Evolutionary conservation across 495 filamentous ascomycete genomes (phyloP).

Genomic region (Cryomyces minteri): DNA sequence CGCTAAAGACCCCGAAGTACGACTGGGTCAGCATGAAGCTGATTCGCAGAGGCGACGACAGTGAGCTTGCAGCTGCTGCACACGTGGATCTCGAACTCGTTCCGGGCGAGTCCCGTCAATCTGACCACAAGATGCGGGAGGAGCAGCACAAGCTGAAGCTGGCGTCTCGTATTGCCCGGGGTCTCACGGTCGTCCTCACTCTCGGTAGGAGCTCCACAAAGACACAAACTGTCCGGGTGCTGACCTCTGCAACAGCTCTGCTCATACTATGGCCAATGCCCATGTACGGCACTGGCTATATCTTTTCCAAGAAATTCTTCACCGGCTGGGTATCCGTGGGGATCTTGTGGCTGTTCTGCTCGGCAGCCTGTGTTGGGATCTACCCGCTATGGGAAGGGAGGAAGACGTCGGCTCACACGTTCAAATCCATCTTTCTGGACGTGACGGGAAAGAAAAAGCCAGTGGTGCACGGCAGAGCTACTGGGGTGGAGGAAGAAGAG

Average conservation of each 20-base stretch:
- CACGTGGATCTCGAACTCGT: conserved; percentile 55
- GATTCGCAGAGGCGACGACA: conserved; percentile 72
- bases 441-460: conserved; percentile 37
- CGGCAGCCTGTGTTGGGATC: conserved; percentile 44
- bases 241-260: conserved; percentile 23
- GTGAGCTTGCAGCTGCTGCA: conserved; percentile 48
- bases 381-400: conserved; percentile 76
- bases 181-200: conserved; percentile 57
- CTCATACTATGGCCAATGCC: conserved; percentile 91
- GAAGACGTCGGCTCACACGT: conserved; percentile 42
- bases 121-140: conserved; percentile 26
- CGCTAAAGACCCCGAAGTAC: conserved; percentile 63
- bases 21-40: conserved; percentile 76
- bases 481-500: conserved; percentile 11
- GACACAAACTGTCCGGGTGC: no score
- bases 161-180: conserved; percentile 63
- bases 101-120: conserved; percentile 30
- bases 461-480: conserved; percentile 9
- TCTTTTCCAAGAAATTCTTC: conserved; percentile 84
- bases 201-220: conserved; percentile 13
- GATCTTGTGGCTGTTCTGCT: conserved; percentile 74
- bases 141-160: conserved; percentile 52
- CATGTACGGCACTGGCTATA: conserved; percentile 72
- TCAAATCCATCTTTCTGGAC: conserved; percentile 50
- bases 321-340: conserved; percentile 81